A percentile compares a stretch with the other conserved stretches of the same genome.
Evolutionary conservation across 148 eudicot genomes (phyloP).

Genomic region (Salicornia ramosissima): DNA sequence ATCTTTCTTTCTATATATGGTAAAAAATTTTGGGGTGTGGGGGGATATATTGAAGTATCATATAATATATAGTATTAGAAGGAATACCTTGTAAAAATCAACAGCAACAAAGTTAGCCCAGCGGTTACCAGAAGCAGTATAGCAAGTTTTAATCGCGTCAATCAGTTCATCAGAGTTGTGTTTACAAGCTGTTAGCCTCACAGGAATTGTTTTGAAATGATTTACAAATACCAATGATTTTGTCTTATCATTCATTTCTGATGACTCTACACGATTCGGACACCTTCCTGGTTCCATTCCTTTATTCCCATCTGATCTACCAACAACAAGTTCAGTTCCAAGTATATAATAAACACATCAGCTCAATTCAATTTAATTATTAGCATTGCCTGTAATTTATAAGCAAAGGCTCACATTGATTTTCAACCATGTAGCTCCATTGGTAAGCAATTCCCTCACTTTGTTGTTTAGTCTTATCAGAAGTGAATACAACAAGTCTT

Average conservation of each 20-base stretch:
- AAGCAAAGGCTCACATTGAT: slow-evolving; percentile 25
- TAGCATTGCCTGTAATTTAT: not conserved
- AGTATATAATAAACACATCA: not conserved
- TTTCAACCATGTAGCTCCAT: slow-evolving; percentile 39
- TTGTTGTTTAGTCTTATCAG: slow-evolving; percentile 23
- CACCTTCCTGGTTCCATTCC: slow-evolving; percentile 34
- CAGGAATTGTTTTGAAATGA: slow-evolving; percentile 29
- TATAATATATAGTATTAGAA: too few species aligned
- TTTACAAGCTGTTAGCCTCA: slow-evolving; percentile 21
- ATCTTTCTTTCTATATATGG: too few species aligned
- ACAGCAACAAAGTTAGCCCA: slow-evolving; percentile 44
- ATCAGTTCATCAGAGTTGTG: slow-evolving; percentile 28
- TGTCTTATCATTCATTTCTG: slow-evolving; percentile 21
- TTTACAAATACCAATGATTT: slow-evolving; percentile 34
- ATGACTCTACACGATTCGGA: slow-evolving; percentile 30
- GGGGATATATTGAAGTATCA: not conserved
- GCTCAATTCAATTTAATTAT: not conserved
- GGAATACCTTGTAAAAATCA: slow-evolving; percentile 32
- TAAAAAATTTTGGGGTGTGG: too few species aligned
- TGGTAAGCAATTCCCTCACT: slow-evolving; percentile 37
- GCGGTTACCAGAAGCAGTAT: slow-evolving; percentile 26
- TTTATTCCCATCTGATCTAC: slow-evolving; percentile 29
- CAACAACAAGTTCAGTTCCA: not conserved
- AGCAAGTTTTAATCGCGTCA: slow-evolving; percentile 26
- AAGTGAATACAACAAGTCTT: slow-evolving; percentile 33